phyloP scores from a whole-genome alignment of 2,329 filamentous ascomycete genomes.

The Aspergillus clavatus region DNA sequence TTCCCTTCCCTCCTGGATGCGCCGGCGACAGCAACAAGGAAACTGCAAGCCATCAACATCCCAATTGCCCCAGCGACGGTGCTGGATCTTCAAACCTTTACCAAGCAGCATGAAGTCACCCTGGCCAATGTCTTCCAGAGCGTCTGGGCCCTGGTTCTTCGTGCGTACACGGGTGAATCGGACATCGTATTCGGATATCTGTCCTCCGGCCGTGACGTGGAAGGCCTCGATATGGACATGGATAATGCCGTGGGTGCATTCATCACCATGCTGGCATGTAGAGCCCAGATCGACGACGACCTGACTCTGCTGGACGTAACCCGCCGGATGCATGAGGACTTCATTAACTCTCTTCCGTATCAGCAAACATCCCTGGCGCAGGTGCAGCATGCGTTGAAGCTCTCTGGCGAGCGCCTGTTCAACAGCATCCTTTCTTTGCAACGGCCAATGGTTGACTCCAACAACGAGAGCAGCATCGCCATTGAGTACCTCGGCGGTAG shows the following conservation, averaged over 20 bases:
- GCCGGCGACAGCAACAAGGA: neutral
- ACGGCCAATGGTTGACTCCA: neutral
- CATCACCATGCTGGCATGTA: conserved; percentile 8
- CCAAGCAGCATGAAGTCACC: conserved; percentile 7
- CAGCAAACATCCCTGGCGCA: conserved; percentile 6
- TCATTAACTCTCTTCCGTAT: conserved; percentile 7
- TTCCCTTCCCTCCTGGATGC: neutral
- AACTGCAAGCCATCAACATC: neutral
- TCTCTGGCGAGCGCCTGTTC: conserved; percentile 7
- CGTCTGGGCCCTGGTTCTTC: conserved; percentile 7
- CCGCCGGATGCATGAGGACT: conserved; percentile 5
- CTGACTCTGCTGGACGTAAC: conserved; percentile 1
- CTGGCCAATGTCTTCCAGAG: conserved; percentile 8
- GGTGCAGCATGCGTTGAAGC: conserved; percentile 9
- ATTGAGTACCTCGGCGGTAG: neutral
- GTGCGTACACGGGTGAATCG: conserved; percentile 2
- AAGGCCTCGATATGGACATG: conserved; percentile 1
- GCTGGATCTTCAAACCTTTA: neutral
- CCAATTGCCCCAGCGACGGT: neutral
- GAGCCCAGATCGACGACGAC: neutral
- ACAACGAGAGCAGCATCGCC: neutral
- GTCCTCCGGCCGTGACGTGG: conserved; percentile 4
- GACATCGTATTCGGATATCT: conserved; percentile 9
- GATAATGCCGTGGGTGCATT: conserved; percentile 5
- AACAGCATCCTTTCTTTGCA: conserved; percentile 9